phyloP scores from a whole-genome alignment of 768 basidiomycete species.

The Mycena amicta region DNA sequence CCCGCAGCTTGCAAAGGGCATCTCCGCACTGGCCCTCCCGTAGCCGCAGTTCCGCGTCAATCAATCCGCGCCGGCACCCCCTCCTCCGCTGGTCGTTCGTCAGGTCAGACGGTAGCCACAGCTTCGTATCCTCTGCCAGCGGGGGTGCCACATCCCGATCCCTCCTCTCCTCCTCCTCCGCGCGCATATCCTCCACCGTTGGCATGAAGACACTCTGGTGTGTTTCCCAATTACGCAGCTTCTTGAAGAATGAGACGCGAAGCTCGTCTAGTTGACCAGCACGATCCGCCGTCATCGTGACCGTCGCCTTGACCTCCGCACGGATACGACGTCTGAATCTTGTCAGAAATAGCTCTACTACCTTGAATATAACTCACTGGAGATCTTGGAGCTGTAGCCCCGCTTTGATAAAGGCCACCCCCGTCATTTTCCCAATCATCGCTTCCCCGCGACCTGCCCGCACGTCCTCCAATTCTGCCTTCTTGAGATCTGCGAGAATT shows the following conservation, averaged over 20 bases:
- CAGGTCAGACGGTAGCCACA: constrained; percentile 12
- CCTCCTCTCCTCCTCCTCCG: constrained; percentile 6
- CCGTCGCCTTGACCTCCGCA: background rate
- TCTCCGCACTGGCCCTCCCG: background rate
- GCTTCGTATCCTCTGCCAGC: constrained; percentile 10
- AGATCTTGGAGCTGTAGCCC: constrained; percentile 8
- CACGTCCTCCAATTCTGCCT: background rate
- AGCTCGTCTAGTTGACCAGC: constrained; percentile 1
- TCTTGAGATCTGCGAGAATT: background rate
- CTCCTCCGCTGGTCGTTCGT: background rate
- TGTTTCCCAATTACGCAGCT: constrained; percentile 1
- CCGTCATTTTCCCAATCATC: background rate
- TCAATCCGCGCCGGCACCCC: background rate
- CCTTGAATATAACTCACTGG: constrained; percentile 7
- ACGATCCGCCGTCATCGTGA: background rate
- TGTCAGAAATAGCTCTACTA: too few species aligned
- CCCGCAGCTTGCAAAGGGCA: background rate
- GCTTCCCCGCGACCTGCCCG: background rate
- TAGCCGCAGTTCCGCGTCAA: background rate
- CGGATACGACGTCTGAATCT: background rate
- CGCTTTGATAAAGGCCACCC: constrained; percentile 2
- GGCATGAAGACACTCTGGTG: constrained; percentile 8
- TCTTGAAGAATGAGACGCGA: background rate
- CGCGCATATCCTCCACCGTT: background rate
- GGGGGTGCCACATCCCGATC: background rate